Evolutionary conservation across 306 rosid species (phyloP).

Genomic region (Casuarina cunninghamiana): DNA sequence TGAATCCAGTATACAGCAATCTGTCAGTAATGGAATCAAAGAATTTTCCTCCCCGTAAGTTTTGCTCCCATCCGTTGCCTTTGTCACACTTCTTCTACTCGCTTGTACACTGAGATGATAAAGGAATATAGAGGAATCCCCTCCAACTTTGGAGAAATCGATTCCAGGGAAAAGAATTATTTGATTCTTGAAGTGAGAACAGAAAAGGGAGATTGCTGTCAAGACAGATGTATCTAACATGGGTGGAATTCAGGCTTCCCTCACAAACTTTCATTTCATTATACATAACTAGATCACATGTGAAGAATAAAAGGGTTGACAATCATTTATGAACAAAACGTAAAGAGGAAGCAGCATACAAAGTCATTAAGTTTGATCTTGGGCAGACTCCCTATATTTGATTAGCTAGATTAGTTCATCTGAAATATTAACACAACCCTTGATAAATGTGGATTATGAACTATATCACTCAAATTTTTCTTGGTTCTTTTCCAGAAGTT

Average conservation of each 20-base stretch:
- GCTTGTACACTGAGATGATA: neutral
- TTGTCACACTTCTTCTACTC: neutral
- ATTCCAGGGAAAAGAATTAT: no score
- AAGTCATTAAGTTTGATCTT: neutral
- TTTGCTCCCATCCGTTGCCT: constrained; percentile 4
- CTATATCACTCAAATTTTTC: neutral
- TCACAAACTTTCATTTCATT: no score
- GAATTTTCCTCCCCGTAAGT: neutral
- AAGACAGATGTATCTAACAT: no score
- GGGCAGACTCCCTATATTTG: neutral
- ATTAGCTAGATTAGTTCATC: neutral
- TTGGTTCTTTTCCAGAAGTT: neutral
- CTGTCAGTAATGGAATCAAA: constrained; percentile 13
- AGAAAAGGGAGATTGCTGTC: no score
- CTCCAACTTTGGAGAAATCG: neutral
- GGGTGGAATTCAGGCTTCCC: no score
- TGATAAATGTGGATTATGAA: neutral
- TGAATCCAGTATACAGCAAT: constrained; percentile 15
- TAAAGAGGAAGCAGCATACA: neutral
- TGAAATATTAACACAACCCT: neutral
- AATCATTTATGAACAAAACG: neutral
- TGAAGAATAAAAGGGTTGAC: neutral
- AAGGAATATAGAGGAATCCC: neutral
- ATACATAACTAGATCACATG: no score
- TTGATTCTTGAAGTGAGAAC: no score